phyloP scores from a whole-genome alignment of 176 grass and related monocot species.

The Secale cereale region DNA sequence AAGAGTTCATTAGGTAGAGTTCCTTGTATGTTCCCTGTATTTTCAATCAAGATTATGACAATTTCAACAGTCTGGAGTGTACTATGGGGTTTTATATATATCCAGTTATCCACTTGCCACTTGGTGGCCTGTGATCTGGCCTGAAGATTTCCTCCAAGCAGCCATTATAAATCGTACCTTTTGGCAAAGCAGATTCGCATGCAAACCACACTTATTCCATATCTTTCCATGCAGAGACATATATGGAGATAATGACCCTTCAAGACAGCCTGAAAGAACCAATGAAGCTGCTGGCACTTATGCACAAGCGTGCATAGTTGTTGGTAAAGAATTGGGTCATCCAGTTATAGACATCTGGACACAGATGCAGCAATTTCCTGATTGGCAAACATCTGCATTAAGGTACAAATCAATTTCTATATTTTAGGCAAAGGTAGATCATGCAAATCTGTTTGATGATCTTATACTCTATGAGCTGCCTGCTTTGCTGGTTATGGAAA shows the following conservation, averaged over 20 bases:
- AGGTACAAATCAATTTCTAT: constrained; percentile 24
- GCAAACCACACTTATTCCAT: not conserved
- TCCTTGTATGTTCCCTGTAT: not conserved
- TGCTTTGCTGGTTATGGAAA: no score
- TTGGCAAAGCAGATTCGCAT: not conserved
- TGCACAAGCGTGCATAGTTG: constrained; percentile 65
- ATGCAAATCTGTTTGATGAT: not conserved
- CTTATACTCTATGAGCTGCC: not conserved
- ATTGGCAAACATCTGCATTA: constrained; percentile 73
- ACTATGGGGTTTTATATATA: not conserved
- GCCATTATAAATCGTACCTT: not conserved
- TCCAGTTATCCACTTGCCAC: not conserved
- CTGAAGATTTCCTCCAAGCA: not conserved
- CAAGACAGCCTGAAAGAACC: constrained; percentile 67
- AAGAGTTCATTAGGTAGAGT: not conserved
- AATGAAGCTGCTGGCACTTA: constrained; percentile 83
- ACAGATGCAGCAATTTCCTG: constrained; percentile 60
- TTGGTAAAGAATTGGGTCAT: constrained; percentile 60
- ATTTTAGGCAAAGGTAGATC: not conserved
- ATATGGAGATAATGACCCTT: constrained; percentile 42
- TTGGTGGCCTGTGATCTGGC: not conserved
- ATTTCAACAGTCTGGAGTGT: not conserved
- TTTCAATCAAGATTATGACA: not conserved
- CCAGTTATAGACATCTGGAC: constrained; percentile 88
- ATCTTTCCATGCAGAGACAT: constrained; percentile 39